phyloP scores from a whole-genome alignment of 2,329 filamentous ascomycete genomes.

The Aspergillus candidus region DNA sequence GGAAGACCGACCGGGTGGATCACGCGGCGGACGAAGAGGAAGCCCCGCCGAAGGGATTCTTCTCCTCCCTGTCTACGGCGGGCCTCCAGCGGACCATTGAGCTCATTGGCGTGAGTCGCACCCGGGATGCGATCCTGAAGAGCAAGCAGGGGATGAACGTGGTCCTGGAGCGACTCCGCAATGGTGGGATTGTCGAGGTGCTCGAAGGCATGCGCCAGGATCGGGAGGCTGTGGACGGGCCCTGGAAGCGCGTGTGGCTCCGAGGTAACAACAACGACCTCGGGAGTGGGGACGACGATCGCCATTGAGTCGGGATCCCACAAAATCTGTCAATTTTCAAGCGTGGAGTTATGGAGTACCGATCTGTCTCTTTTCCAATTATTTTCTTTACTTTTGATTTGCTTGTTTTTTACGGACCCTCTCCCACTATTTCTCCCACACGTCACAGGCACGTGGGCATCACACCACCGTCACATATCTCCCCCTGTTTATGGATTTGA shows the following conservation, averaged over 20 bases:
- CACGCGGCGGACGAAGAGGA: slow-evolving; percentile 45
- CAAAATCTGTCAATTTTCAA: slow-evolving; percentile 17
- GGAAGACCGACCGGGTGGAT: slow-evolving; percentile 31
- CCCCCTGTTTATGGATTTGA: neutral
- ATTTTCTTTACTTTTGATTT: slow-evolving; percentile 6
- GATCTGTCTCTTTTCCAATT: neutral
- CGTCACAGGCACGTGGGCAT: slow-evolving; percentile 2
- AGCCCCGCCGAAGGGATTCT: slow-evolving; percentile 50
- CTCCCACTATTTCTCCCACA: slow-evolving; percentile 13
- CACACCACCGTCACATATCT: neutral
- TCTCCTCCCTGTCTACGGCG: slow-evolving; percentile 54
- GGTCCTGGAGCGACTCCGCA: slow-evolving; percentile 57
- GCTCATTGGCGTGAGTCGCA: slow-evolving; percentile 55
- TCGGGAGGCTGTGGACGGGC: slow-evolving; percentile 41
- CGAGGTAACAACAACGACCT: slow-evolving; percentile 27
- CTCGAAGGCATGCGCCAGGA: slow-evolving; percentile 64
- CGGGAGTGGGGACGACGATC: slow-evolving; percentile 23
- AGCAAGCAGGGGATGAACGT: slow-evolving; percentile 63
- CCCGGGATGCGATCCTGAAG: slow-evolving; percentile 55
- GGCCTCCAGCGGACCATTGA: slow-evolving; percentile 60
- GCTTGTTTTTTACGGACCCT: slow-evolving; percentile 13
- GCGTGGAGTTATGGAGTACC: slow-evolving; percentile 20
- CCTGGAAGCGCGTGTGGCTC: slow-evolving; percentile 40
- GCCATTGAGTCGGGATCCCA: slow-evolving; percentile 16
- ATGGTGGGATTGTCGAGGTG: slow-evolving; percentile 62